These are phyloP conservation scores for Synchytrium microbalum DNA, from an alignment of 371 early-diverging fungal genomes.

Conservation along the genomic window DNA sequence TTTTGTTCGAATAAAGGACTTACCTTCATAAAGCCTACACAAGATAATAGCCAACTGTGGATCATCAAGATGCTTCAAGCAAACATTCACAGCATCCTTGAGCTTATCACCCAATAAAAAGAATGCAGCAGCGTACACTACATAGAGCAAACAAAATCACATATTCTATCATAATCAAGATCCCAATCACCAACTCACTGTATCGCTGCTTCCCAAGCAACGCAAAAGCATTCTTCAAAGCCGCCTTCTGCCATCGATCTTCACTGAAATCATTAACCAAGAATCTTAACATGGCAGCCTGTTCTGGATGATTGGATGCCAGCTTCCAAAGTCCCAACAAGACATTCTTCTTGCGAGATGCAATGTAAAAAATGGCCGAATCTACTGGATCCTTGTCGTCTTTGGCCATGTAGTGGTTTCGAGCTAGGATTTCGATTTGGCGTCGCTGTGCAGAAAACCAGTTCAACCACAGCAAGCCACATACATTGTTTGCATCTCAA, in stretches of 20 bases:
- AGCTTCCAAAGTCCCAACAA: conserved; percentile 85
- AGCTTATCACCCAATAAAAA: conserved; percentile 82
- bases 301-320: conserved; percentile 74
- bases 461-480: not conserved
- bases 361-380: conserved; percentile 79
- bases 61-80: conserved; percentile 82
- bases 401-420: conserved; percentile 73
- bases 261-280: conserved; percentile 82
- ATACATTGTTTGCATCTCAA: not conserved
- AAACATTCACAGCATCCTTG: conserved; percentile 85
- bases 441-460: conserved; percentile 28
- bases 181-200: conserved; percentile 38
- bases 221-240: conserved; percentile 94
- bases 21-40: conserved; percentile 80
- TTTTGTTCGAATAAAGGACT: no score
- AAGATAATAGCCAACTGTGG: conserved; percentile 83
- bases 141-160: not conserved
- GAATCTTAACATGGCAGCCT: conserved; percentile 77
- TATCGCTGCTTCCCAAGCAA: conserved; percentile 90
- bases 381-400: conserved; percentile 67
- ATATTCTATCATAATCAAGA: conserved; percentile 5
- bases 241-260: conserved; percentile 83
- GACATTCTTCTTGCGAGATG: conserved; percentile 75
- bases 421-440: conserved; percentile 73
- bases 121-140: conserved; percentile 89